Percentiles rank a stretch among this genome's conserved stretches.
Evolutionary conservation across 2,329 filamentous ascomycete genomes (phyloP).

Genomic region (Fusarium austroafricanum): DNA sequence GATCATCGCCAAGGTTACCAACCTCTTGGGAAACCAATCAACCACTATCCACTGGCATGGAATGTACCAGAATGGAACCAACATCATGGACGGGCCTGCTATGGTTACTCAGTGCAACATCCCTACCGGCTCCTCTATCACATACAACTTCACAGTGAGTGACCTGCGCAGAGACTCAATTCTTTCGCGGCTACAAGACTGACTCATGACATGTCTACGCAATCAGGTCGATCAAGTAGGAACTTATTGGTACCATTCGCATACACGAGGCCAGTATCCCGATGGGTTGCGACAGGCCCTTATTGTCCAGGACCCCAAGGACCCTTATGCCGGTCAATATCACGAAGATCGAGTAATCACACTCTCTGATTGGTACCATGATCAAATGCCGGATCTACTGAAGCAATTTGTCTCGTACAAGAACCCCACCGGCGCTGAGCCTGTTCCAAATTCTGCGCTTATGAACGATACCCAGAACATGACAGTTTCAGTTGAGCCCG

Average conservation of each 20-base stretch:
- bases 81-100: not conserved
- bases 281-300: not conserved
- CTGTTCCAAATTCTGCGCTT: not conserved
- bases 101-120: not conserved
- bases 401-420: not conserved
- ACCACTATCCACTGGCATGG: not conserved
- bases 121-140: not conserved
- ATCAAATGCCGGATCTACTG: not conserved
- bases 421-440: not conserved
- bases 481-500: not conserved
- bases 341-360: not conserved
- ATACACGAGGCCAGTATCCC: not conserved
- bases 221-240: not conserved
- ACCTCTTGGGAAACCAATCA: not conserved
- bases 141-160: not conserved
- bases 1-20: not conserved
- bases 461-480: constrained; percentile 1
- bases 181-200: not conserved
- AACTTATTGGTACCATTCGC: not conserved
- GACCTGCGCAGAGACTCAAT: too few species aligned
- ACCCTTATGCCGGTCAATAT: not conserved
- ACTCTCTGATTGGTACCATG: not conserved
- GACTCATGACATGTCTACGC: not conserved
- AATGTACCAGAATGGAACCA: not conserved
- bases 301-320: constrained; percentile 1